Conservation (phyloP, 495 filamentous ascomycete genomes). For the Trichoderma parareesei region DNA sequence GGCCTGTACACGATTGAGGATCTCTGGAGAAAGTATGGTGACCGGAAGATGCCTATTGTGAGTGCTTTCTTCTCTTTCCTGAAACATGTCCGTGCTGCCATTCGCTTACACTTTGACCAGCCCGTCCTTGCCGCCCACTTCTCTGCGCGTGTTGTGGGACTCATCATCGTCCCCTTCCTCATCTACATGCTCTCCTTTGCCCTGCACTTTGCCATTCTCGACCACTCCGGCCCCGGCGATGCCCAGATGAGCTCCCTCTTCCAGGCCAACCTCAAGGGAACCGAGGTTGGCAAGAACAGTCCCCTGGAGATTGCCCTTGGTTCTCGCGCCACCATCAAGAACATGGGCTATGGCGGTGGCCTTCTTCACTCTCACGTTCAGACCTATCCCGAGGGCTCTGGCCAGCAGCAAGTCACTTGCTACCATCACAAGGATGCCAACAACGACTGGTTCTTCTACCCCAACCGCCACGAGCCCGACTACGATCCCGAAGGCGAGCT, state of each 20-base stretch:
- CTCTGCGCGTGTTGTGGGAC: constrained; percentile 68
- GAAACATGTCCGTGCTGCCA: background rate
- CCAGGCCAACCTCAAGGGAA: constrained; percentile 90
- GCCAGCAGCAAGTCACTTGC: constrained; percentile 94
- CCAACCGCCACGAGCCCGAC: constrained; percentile 67
- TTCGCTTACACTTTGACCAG: constrained; percentile 26
- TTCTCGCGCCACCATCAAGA: constrained; percentile 89
- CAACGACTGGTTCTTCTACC: constrained; percentile 99
- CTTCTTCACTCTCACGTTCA: constrained; percentile 97
- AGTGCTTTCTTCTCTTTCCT: constrained; percentile 18
- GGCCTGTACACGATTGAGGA: constrained; percentile 95
- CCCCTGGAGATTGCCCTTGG: constrained; percentile 85
- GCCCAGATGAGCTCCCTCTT: constrained; percentile 99
- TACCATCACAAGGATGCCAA: constrained; percentile 99
- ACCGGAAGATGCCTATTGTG: constrained; percentile 80
- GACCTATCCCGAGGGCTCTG: constrained; percentile 86
- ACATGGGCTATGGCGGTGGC: constrained; percentile 98
- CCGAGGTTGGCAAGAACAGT: constrained; percentile 86
- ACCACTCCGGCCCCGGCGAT: constrained; percentile 92
- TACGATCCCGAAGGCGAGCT: constrained; percentile 54
- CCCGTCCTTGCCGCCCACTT: constrained; percentile 68
- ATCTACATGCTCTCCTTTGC: constrained; percentile 96
- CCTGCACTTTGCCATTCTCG: constrained; percentile 83
- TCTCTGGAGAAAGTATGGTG: constrained; percentile 96
- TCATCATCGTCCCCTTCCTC: constrained; percentile 77